phyloP scores from a whole-genome alignment of 73 alveolate genomes.

The Paramecium caudatum region DNA sequence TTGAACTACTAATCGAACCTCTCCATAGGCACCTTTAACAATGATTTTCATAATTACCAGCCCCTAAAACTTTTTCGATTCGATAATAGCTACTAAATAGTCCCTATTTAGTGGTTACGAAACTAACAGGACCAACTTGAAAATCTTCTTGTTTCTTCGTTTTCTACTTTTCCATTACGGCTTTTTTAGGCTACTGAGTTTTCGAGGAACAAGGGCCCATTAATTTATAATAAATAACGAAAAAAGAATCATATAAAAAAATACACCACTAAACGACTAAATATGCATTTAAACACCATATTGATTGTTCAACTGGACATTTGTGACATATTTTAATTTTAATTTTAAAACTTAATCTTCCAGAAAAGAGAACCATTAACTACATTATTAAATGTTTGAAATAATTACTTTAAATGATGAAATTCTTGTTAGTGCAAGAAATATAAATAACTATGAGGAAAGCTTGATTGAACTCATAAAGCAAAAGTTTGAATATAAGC shows the following conservation, averaged over 20 bases:
- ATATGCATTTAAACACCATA: too few relatives aligned
- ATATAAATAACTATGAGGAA: neutral
- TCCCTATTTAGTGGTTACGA: constrained; percentile 42
- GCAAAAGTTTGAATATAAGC: neutral
- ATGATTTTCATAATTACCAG: constrained; percentile 70
- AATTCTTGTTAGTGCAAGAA: neutral
- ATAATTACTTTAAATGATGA: constrained; percentile 38
- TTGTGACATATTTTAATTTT: too few relatives aligned
- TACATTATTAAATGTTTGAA: constrained; percentile 36
- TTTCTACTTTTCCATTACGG: neutral
- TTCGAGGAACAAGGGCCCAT: too few relatives aligned
- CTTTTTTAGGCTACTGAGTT: too few relatives aligned
- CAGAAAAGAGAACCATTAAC: too few relatives aligned
- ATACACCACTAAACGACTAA: too few relatives aligned
- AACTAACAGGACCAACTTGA: constrained; percentile 54
- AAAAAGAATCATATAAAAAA: too few relatives aligned
- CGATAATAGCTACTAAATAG: constrained; percentile 9
- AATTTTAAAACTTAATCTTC: too few relatives aligned
- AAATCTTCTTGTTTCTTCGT: constrained; percentile 23
- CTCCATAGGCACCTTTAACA: constrained; percentile 75
- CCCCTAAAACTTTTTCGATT: constrained; percentile 50
- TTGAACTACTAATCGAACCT: constrained; percentile 70
- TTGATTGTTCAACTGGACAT: too few relatives aligned
- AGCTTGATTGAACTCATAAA: neutral
- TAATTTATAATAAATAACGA: too few relatives aligned